Conservation (phyloP, 2,329 filamentous ascomycete genomes). For the Blastomyces parvus region DNA sequence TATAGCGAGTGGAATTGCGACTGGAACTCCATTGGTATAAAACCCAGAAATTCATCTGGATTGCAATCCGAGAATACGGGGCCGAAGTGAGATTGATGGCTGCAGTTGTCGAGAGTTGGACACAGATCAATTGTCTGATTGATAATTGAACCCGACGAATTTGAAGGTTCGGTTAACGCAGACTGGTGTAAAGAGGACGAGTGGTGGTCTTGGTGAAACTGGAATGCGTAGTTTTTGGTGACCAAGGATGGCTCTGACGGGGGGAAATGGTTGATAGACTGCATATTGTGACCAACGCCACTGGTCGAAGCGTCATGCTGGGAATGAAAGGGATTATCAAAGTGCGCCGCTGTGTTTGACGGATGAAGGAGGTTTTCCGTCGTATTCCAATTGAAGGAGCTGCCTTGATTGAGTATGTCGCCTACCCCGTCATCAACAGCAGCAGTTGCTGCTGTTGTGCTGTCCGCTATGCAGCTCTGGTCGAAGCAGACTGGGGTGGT, state of each 20-base stretch:
- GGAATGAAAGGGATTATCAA: conserved; percentile 15
- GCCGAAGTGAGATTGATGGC: conserved; percentile 8
- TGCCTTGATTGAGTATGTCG: conserved; percentile 26
- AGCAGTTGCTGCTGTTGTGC: conserved; percentile 6
- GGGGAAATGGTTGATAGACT: conserved; percentile 15
- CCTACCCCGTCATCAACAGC: conserved; percentile 24
- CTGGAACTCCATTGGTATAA: conserved; percentile 19
- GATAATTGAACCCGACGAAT: conserved; percentile 12
- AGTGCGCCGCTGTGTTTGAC: conserved; percentile 17
- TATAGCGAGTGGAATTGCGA: conserved; percentile 27
- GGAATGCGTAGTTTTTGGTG: conserved; percentile 9
- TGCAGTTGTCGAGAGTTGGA: conserved; percentile 19
- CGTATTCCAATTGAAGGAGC: conserved; percentile 24
- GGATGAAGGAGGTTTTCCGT: conserved; percentile 22
- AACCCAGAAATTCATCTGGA: conserved; percentile 20
- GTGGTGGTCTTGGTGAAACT: conserved; percentile 11
- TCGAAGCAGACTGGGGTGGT: conserved; percentile 31
- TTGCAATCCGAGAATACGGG: conserved; percentile 8
- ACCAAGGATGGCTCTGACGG: conserved; percentile 3
- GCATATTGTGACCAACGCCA: not conserved
- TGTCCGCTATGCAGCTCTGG: conserved; percentile 27
- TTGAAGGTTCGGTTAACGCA: not conserved
- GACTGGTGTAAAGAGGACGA: not conserved
- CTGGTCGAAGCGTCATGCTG: conserved; percentile 11
- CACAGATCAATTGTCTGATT: conserved; percentile 31